phyloP scores from a whole-genome alignment of 225 moss, liverwort and hornwort species.

The Pseudisothecium myosuroides region DNA sequence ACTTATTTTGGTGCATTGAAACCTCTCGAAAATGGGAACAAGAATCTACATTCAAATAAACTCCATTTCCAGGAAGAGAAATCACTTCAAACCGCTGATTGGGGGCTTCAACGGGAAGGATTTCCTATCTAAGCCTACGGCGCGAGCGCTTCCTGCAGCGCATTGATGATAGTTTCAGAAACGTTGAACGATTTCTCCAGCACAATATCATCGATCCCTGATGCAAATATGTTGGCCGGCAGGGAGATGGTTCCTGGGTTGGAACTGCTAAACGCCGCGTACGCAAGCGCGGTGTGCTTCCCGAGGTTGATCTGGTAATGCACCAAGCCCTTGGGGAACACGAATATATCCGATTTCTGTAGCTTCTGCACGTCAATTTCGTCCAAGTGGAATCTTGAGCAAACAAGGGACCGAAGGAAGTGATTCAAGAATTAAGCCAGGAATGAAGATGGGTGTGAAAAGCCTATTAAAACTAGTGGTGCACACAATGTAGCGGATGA shows the following conservation, averaged over 20 bases:
- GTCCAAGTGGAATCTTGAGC: background rate
- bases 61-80: background rate
- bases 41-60: background rate
- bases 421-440: background rate
- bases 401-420: background rate
- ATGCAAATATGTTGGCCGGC: slow-evolving; percentile 7
- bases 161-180: background rate
- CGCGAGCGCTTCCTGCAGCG: background rate
- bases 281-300: background rate
- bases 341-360: background rate
- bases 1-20: background rate
- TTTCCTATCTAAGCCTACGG: background rate
- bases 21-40: background rate
- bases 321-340: slow-evolving; percentile 8
- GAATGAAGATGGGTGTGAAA: background rate
- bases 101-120: background rate
- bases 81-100: background rate
- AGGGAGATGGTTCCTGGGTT: slow-evolving; percentile 18
- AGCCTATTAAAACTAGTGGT: background rate
- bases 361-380: background rate
- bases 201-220: background rate
- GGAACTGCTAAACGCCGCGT: slow-evolving; percentile 22
- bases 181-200: slow-evolving; percentile 1
- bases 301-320: slow-evolving; percentile 22
- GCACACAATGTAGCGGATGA: background rate